phyloP scores from a whole-genome alignment of 2,329 filamentous ascomycete genomes.

The Ophiosphaerella narmari region DNA sequence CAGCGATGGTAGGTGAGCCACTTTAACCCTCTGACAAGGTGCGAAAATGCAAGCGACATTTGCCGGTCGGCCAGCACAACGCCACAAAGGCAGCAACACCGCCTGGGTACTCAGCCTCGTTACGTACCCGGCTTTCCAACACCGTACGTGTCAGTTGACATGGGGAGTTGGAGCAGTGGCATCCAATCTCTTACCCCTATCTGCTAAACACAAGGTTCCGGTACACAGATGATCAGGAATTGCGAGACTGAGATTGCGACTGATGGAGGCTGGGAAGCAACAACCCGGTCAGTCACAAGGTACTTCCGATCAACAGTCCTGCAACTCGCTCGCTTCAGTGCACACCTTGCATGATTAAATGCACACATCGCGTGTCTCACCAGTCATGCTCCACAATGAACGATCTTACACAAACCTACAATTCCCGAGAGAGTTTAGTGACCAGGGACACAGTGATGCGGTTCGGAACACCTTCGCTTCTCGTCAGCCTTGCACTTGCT shows the following conservation, averaged over 20 bases:
- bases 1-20: slow-evolving; percentile 18
- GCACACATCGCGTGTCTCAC: slow-evolving; percentile 11
- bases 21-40: slow-evolving; percentile 7
- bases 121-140: too few relatives aligned
- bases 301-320: slow-evolving; percentile 4
- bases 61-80: slow-evolving; percentile 1
- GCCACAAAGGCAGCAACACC: slow-evolving; percentile 1
- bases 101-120: too few relatives aligned
- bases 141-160: background rate
- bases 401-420: background rate
- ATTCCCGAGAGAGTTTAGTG: slow-evolving; percentile 6
- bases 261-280: slow-evolving; percentile 7
- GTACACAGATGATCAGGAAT: slow-evolving; percentile 1
- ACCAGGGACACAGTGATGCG: slow-evolving; percentile 9
- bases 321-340: slow-evolving; percentile 12
- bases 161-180: too few relatives aligned
- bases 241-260: slow-evolving; percentile 3
- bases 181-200: too few relatives aligned
- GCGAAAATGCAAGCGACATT: slow-evolving; percentile 4
- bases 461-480: slow-evolving; percentile 3
- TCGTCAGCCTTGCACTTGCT: too few relatives aligned
- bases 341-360: slow-evolving; percentile 11
- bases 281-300: slow-evolving; percentile 9
- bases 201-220: too few relatives aligned
- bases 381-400: slow-evolving; percentile 4